A percentile compares a stretch with the other conserved stretches of the same genome.
Conservation (phyloP, 2,329 filamentous ascomycete genomes). For the Chaetomium sp. region DNA sequence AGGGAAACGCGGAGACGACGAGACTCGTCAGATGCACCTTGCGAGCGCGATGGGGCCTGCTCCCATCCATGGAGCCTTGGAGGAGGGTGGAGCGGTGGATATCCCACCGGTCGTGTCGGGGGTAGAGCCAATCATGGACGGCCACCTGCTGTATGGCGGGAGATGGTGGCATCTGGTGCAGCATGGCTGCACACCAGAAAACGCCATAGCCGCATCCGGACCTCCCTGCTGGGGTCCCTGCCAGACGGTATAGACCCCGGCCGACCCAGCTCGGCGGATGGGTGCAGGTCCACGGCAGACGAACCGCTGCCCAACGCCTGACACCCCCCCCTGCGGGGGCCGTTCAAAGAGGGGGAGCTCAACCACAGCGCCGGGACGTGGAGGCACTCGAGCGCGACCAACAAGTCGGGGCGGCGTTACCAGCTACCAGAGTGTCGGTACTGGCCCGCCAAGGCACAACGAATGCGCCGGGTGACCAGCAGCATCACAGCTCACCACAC, state of each 20-base stretch:
- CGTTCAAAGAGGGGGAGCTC: slow-evolving; percentile 13
- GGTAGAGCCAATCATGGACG: slow-evolving; percentile 29
- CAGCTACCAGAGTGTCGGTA: slow-evolving; percentile 26
- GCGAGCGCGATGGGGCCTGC: slow-evolving; percentile 16
- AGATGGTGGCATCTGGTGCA: slow-evolving; percentile 25
- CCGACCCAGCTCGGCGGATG: slow-evolving; percentile 29
- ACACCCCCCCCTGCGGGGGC: slow-evolving; percentile 10
- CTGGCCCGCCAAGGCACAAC: slow-evolving; percentile 6
- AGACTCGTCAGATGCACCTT: slow-evolving; percentile 16
- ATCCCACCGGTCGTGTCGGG: slow-evolving; percentile 19
- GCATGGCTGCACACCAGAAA: slow-evolving; percentile 26
- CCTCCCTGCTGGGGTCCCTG: slow-evolving; percentile 25
- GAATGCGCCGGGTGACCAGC: neutral
- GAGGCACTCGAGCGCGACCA: slow-evolving; percentile 8
- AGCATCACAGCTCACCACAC: neutral
- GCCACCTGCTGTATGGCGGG: slow-evolving; percentile 24
- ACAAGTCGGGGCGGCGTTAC: slow-evolving; percentile 18
- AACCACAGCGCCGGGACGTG: slow-evolving; percentile 23
- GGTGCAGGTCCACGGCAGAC: slow-evolving; percentile 18
- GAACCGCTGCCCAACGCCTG: slow-evolving; percentile 11
- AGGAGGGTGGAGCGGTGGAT: slow-evolving; percentile 32
- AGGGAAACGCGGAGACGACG: slow-evolving; percentile 18
- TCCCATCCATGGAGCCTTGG: slow-evolving; percentile 1
- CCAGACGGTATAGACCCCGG: slow-evolving; percentile 19
- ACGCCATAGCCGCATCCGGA: slow-evolving; percentile 34